Evolutionary conservation across 2,329 filamentous ascomycete species (phyloP).

Genomic region (Xylaria sp.): DNA sequence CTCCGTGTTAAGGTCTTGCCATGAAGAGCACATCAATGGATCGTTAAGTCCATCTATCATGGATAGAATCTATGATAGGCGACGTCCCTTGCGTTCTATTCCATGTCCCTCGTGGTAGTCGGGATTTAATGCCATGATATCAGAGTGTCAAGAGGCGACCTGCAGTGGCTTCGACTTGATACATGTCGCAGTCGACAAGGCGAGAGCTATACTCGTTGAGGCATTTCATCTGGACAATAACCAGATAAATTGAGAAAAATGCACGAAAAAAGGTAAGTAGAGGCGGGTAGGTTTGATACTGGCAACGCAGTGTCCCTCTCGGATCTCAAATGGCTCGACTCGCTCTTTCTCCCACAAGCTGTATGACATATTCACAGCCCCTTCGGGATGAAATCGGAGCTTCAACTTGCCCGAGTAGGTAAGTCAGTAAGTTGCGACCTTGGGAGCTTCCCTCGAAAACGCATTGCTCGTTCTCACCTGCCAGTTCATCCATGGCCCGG

Average conservation of each 20-base stretch:
- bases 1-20: too few relatives aligned
- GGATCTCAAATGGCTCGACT: background rate
- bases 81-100: background rate
- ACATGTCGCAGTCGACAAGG: background rate
- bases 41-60: too few relatives aligned
- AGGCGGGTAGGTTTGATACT: background rate
- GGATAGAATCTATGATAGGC: too few relatives aligned
- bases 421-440: background rate
- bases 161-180: background rate
- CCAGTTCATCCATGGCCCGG: background rate
- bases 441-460: background rate
- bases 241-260: background rate
- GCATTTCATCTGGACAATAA: background rate
- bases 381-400: background rate
- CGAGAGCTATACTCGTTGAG: background rate
- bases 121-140: background rate
- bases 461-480: background rate
- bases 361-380: background rate
- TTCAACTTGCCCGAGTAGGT: background rate
- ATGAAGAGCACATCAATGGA: too few relatives aligned
- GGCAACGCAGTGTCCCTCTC: background rate
- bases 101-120: background rate
- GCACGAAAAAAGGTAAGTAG: background rate
- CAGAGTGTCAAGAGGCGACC: background rate
- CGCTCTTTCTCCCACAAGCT: background rate